Conservation (phyloP, 169 alveolate species). For the Fabrea salina region DNA sequence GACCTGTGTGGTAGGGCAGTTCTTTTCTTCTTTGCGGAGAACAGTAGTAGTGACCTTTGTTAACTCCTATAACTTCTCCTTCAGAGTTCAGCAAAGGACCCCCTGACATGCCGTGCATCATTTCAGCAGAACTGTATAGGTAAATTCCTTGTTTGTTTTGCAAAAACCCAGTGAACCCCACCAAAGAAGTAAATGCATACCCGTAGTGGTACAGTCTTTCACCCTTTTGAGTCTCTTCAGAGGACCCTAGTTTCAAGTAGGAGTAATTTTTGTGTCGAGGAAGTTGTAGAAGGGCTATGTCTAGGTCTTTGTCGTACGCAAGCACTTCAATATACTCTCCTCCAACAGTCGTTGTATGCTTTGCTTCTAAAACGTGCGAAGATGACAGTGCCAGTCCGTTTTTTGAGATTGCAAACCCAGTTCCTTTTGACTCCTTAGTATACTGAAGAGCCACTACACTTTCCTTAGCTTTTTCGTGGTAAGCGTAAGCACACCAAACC, state of each 20-base stretch:
- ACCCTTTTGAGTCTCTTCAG: neutral
- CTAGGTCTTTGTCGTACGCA: neutral
- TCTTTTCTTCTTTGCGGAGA: neutral
- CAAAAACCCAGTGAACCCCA: neutral
- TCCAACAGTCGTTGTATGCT: neutral
- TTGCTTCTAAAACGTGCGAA: neutral
- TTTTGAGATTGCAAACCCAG: constrained; percentile 1
- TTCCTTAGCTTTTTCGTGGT: neutral
- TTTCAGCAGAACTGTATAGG: neutral
- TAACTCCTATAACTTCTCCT: constrained; percentile 23
- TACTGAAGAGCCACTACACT: neutral
- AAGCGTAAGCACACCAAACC: neutral
- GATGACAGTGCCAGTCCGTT: constrained; percentile 8
- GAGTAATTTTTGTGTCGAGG: neutral
- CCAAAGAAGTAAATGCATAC: neutral
- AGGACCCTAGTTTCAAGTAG: neutral
- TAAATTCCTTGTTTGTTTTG: neutral
- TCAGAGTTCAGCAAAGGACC: constrained; percentile 12
- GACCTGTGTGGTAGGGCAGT: constrained; percentile 6
- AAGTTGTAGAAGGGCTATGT: neutral
- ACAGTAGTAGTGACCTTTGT: constrained; percentile 8
- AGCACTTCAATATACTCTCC: neutral
- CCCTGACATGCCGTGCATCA: constrained; percentile 31
- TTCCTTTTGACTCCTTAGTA: neutral
- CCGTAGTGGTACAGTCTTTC: neutral